Percentiles rank a stretch among this genome's conserved stretches.
Conservation (phyloP, 176 grass and related monocot genomes). For the Lolium rigidum region DNA sequence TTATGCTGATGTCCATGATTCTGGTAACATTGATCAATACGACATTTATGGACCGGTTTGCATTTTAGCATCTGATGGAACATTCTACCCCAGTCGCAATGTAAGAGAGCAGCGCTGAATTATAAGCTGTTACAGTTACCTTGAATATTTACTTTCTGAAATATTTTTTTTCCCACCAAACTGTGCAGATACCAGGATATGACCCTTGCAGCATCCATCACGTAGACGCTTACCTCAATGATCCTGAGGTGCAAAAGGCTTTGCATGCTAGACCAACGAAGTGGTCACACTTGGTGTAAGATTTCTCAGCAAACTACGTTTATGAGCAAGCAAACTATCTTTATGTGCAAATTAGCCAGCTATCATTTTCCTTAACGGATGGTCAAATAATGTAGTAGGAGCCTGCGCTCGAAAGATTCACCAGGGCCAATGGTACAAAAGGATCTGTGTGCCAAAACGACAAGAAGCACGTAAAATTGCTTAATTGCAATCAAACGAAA, state of each 20-base stretch:
- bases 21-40: conserved; percentile 32
- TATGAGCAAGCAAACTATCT: background rate
- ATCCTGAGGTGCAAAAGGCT: conserved; percentile 41
- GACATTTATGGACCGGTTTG: conserved; percentile 48
- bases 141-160: background rate
- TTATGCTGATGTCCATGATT: background rate
- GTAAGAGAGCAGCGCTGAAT: background rate
- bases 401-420: conserved; percentile 30
- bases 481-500: background rate
- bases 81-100: background rate
- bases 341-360: too few species aligned
- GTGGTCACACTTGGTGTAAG: conserved; percentile 43
- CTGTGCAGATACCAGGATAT: conserved; percentile 8
- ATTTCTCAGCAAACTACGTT: background rate
- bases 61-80: background rate
- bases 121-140: background rate
- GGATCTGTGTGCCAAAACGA: background rate
- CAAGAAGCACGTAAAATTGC: background rate
- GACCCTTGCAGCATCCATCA: conserved; percentile 40
- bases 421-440: background rate
- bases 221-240: conserved; percentile 37
- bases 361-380: background rate
- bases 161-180: background rate
- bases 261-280: conserved; percentile 16
- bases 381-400: background rate